phyloP scores from a whole-genome alignment of 192 early-diverging fungal species.

The Coemansia sp. region DNA sequence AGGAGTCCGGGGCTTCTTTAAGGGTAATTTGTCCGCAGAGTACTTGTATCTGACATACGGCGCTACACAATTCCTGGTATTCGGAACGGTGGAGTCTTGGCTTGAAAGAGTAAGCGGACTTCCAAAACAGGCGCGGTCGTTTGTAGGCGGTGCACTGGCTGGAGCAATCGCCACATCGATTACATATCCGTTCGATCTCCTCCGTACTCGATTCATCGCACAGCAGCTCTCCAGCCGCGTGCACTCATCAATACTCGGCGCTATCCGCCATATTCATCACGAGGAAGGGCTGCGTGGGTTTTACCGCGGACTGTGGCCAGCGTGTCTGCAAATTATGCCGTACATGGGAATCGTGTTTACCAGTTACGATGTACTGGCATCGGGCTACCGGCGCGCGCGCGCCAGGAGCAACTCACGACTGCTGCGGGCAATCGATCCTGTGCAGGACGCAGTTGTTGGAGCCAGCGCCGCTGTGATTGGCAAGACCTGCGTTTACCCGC shows the following conservation, averaged over 20 bases:
- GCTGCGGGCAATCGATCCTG: slow-evolving; percentile 11
- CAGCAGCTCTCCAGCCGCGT: slow-evolving; percentile 67
- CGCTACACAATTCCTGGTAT: slow-evolving; percentile 80
- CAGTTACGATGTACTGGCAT: slow-evolving; percentile 65
- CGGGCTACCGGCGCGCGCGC: slow-evolving; percentile 40
- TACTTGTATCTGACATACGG: slow-evolving; percentile 92
- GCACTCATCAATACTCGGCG: slow-evolving; percentile 65
- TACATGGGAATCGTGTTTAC: slow-evolving; percentile 94
- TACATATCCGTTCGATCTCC: slow-evolving; percentile 95
- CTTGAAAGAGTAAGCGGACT: slow-evolving; percentile 12
- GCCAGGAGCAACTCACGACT: background rate
- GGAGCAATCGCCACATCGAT: slow-evolving; percentile 73
- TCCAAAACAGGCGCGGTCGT: slow-evolving; percentile 55
- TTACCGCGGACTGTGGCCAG: slow-evolving; percentile 80
- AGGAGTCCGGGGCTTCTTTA: slow-evolving; percentile 84
- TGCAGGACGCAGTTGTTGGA: slow-evolving; percentile 72
- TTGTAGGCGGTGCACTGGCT: slow-evolving; percentile 75
- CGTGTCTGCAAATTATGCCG: slow-evolving; percentile 86
- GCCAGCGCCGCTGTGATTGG: slow-evolving; percentile 76
- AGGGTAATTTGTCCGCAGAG: slow-evolving; percentile 91
- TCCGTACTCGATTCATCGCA: slow-evolving; percentile 90
- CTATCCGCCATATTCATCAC: slow-evolving; percentile 62
- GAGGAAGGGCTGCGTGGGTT: slow-evolving; percentile 82
- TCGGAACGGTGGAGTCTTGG: slow-evolving; percentile 57
- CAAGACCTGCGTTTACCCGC: slow-evolving; percentile 85